phyloP scores from a whole-genome alignment of 2,329 filamentous ascomycete species.

The Pyrenochaeta sp. region DNA sequence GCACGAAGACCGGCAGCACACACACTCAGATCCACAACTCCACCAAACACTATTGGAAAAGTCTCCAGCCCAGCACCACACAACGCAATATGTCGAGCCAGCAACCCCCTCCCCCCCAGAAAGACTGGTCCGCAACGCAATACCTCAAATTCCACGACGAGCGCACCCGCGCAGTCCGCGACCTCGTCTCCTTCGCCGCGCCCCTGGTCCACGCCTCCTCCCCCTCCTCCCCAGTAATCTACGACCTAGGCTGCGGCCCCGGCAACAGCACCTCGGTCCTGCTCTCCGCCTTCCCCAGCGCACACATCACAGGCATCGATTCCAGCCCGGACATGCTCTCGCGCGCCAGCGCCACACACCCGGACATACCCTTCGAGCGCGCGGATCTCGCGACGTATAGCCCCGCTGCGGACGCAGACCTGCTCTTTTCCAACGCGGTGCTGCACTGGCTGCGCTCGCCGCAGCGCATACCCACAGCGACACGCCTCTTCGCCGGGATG shows the following conservation, averaged over 20 bases:
- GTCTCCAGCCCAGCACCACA: too few species aligned
- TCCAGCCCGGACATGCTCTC: slow-evolving; percentile 64
- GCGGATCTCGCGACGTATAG: slow-evolving; percentile 57
- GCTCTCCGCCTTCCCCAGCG: slow-evolving; percentile 55
- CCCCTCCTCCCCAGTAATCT: slow-evolving; percentile 51
- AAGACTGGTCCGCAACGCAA: slow-evolving; percentile 64
- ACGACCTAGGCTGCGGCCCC: slow-evolving; percentile 68
- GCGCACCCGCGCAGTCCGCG: slow-evolving; percentile 61
- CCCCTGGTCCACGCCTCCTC: slow-evolving; percentile 32
- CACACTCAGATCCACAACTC: too few species aligned
- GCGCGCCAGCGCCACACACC: slow-evolving; percentile 52
- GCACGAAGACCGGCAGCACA: too few species aligned
- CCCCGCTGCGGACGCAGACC: slow-evolving; percentile 24
- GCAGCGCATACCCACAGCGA: slow-evolving; percentile 56
- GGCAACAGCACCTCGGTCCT: slow-evolving; percentile 65
- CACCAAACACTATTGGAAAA: too few species aligned
- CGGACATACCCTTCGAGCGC: slow-evolving; percentile 54
- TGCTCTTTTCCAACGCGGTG: slow-evolving; percentile 66
- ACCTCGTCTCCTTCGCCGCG: slow-evolving; percentile 60
- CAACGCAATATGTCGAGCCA: not conserved
- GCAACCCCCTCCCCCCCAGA: slow-evolving; percentile 11
- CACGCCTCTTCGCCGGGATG: slow-evolving; percentile 52
- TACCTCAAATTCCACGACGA: slow-evolving; percentile 65
- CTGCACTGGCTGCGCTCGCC: slow-evolving; percentile 63
- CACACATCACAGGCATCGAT: slow-evolving; percentile 61